Percentiles rank a stretch among this genome's conserved stretches.
Conservation (phyloP, 2,329 filamentous ascomycete genomes). For the Ceratocystis colombiana region DNA sequence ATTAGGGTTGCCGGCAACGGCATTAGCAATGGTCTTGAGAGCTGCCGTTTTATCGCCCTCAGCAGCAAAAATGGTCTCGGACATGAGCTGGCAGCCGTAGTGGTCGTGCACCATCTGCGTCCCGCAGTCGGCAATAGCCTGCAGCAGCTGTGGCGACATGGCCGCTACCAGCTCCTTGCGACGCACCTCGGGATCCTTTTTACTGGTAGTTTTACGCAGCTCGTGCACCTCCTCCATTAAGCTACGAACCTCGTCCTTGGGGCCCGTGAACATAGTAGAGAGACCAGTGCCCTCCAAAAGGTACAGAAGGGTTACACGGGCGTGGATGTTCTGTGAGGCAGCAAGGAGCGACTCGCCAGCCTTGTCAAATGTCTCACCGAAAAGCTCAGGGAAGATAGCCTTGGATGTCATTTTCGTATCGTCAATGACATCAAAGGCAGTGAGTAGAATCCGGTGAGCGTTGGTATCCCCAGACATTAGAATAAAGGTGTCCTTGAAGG, state of each 20-base stretch:
- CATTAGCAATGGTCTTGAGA: slow-evolving; percentile 57
- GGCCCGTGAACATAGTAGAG: slow-evolving; percentile 51
- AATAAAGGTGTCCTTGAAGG: slow-evolving; percentile 82
- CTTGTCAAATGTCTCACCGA: slow-evolving; percentile 58
- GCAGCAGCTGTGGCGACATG: slow-evolving; percentile 64
- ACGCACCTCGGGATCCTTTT: slow-evolving; percentile 73
- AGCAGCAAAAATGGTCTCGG: slow-evolving; percentile 68
- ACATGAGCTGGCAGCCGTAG: slow-evolving; percentile 79
- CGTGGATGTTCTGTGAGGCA: slow-evolving; percentile 55
- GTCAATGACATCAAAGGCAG: slow-evolving; percentile 84
- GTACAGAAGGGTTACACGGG: slow-evolving; percentile 62
- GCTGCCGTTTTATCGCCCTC: slow-evolving; percentile 67
- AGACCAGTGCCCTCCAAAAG: slow-evolving; percentile 60
- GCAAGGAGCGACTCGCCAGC: slow-evolving; percentile 55
- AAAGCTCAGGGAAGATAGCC: slow-evolving; percentile 74
- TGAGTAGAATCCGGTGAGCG: slow-evolving; percentile 70
- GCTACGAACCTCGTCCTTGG: slow-evolving; percentile 50
- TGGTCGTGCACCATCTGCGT: slow-evolving; percentile 59
- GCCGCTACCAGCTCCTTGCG: slow-evolving; percentile 65
- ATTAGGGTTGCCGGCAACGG: slow-evolving; percentile 48
- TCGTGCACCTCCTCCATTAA: slow-evolving; percentile 62
- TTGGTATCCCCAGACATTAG: slow-evolving; percentile 71
- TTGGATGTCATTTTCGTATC: slow-evolving; percentile 85
- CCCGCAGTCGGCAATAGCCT: slow-evolving; percentile 59
- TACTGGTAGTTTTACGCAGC: slow-evolving; percentile 74